Percentiles rank a stretch among this genome's conserved stretches.
phyloP scores from a whole-genome alignment of 305 asterid species.

The Lippia alba region DNA sequence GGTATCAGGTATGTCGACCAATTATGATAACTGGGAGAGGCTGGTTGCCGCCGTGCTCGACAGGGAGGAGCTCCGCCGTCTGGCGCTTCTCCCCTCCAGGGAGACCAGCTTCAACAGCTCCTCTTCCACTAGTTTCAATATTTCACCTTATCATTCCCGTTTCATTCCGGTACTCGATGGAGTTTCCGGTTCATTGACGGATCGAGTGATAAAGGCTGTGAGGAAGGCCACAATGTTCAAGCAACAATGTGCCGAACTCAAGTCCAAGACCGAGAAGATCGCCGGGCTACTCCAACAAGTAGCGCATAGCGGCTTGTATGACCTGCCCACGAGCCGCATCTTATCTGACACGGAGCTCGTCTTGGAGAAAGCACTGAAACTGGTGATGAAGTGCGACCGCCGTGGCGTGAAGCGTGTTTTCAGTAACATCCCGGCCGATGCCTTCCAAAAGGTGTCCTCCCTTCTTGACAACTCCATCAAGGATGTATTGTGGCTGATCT shows the following conservation, averaged over 20 bases:
- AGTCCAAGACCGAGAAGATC: constrained; percentile 62
- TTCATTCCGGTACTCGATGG: too few relatives aligned
- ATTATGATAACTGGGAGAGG: too few relatives aligned
- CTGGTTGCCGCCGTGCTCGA: too few relatives aligned
- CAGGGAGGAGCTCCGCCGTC: too few relatives aligned
- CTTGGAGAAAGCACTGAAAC: constrained; percentile 59
- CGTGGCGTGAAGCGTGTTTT: constrained; percentile 79
- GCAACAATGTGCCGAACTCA: constrained; percentile 60
- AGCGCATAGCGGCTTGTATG: constrained; percentile 61
- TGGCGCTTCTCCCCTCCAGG: too few relatives aligned
- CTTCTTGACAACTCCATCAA: constrained; percentile 77
- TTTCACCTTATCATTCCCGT: too few relatives aligned
- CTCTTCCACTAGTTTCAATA: too few relatives aligned
- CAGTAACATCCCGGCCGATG: constrained; percentile 73
- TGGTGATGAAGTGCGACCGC: constrained; percentile 71
- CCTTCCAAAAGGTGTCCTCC: constrained; percentile 67
- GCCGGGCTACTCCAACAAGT: constrained; percentile 62
- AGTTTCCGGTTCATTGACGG: constrained; percentile 23
- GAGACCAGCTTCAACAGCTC: too few relatives aligned
- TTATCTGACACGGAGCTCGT: constrained; percentile 70
- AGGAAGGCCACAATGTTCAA: constrained; percentile 58
- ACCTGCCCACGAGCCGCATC: constrained; percentile 66
- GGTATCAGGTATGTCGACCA: too few relatives aligned
- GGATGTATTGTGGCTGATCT: constrained; percentile 31
- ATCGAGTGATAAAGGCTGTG: constrained; percentile 57